Conservation (phyloP, 73 alveolate genomes). For the Paramecium tetraurelia region DNA sequence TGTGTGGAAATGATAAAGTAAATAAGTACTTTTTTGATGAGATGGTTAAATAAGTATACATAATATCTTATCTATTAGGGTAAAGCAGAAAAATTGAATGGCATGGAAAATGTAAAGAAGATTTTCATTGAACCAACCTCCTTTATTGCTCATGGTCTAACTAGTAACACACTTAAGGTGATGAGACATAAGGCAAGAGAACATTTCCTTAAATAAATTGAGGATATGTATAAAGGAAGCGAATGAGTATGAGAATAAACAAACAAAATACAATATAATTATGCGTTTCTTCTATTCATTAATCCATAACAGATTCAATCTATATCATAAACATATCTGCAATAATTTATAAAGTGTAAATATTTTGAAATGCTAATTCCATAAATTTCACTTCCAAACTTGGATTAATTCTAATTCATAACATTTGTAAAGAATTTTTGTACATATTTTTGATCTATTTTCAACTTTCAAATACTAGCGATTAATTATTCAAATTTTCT, state of each 20-base stretch:
- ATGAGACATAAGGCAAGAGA: conserved; percentile 84
- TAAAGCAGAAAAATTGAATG: conserved; percentile 68
- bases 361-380: too few species aligned
- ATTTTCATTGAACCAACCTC: conserved; percentile 71
- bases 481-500: too few species aligned
- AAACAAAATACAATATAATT: background rate
- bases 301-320: background rate
- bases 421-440: too few species aligned
- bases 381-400: too few species aligned
- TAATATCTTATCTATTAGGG: conserved; percentile 42
- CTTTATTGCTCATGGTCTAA: conserved; percentile 71
- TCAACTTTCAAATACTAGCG: too few species aligned
- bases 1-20: conserved; percentile 52
- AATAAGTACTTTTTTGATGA: conserved; percentile 44
- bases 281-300: background rate
- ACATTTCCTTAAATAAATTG: conserved; percentile 69
- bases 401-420: too few species aligned
- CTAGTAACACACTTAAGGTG: conserved; percentile 88
- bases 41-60: conserved; percentile 48
- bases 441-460: too few species aligned
- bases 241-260: background rate
- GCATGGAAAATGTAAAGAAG: conserved; percentile 84
- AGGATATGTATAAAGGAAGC: conserved; percentile 65
- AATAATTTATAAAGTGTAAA: too few species aligned
- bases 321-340: background rate